phyloP scores from a whole-genome alignment of 441 rosid genomes.

The Manihot esculenta region DNA sequence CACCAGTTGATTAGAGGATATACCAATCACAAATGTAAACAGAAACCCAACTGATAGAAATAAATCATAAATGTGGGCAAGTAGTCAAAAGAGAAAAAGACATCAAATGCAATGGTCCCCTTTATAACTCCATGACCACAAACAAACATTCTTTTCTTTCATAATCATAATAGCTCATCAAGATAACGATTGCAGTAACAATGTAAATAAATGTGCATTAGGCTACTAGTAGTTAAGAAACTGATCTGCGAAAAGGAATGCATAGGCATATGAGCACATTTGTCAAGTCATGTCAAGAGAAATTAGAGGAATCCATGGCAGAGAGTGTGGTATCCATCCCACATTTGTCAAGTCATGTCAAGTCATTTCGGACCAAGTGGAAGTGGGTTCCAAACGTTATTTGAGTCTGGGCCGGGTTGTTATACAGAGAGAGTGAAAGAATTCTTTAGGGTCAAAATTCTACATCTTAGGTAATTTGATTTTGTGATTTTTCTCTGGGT shows the following conservation, averaged over 20 bases:
- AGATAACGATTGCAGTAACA: neutral
- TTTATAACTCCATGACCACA: neutral
- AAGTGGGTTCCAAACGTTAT: too few relatives aligned
- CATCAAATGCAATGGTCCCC: neutral
- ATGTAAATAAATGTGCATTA: neutral
- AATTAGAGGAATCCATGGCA: neutral
- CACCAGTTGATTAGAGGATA: neutral
- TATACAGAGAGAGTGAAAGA: neutral
- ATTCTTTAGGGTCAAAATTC: neutral
- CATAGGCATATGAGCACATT: too few relatives aligned
- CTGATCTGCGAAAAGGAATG: neutral
- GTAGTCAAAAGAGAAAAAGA: neutral
- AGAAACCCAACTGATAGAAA: neutral
- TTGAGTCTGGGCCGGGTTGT: too few relatives aligned
- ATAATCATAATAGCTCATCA: neutral
- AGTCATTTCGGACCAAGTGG: too few relatives aligned
- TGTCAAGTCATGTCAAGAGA: neutral
- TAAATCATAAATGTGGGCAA: neutral
- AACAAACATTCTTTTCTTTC: constrained; percentile 4
- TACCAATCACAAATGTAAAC: constrained; percentile 1
- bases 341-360: too few relatives aligned
- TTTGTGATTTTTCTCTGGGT: neutral
- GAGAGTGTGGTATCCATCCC: too few relatives aligned
- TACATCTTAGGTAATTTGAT: neutral
- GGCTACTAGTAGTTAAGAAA: neutral